A percentile compares a stretch with the other conserved stretches of the same genome.
phyloP scores from a whole-genome alignment of 495 filamentous ascomycete genomes.

The Endocarpon pusillum region DNA sequence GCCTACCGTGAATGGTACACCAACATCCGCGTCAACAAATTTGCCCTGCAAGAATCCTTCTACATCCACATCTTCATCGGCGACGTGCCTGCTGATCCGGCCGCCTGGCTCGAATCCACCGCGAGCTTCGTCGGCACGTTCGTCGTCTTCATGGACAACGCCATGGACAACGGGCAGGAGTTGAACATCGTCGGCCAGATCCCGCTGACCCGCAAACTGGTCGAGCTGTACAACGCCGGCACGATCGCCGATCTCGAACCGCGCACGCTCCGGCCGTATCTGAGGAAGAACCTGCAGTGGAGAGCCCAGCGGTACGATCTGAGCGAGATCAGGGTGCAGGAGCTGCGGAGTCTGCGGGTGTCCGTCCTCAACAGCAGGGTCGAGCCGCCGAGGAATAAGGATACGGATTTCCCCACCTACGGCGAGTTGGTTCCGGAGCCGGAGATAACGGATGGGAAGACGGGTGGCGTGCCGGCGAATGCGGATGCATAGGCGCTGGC shows the following conservation, averaged over 20 bases:
- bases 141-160: constrained; percentile 35
- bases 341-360: too few relatives aligned
- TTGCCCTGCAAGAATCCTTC: constrained; percentile 35
- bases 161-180: constrained; percentile 6
- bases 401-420: too few relatives aligned
- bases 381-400: too few relatives aligned
- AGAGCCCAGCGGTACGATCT: too few relatives aligned
- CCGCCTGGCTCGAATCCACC: constrained; percentile 22
- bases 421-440: too few relatives aligned
- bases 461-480: too few relatives aligned
- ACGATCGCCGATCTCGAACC: constrained; percentile 24
- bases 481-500: too few relatives aligned
- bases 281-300: constrained; percentile 28
- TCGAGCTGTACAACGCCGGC: constrained; percentile 20
- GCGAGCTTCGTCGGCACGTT: constrained; percentile 35
- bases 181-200: constrained; percentile 31
- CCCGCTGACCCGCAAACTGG: constrained; percentile 36
- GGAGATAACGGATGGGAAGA: too few relatives aligned
- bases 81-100: constrained; percentile 18
- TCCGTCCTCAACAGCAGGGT: too few relatives aligned
- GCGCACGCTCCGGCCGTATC: constrained; percentile 22
- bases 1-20: constrained; percentile 40
- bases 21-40: constrained; percentile 38
- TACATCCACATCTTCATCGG: constrained; percentile 46
- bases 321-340: too few relatives aligned